Evolutionary conservation across 805 yeast species (phyloP), one percentile per base, ranked within the genome.

Genomic region (Wickerhamomyces strasburgensis): DNA sequence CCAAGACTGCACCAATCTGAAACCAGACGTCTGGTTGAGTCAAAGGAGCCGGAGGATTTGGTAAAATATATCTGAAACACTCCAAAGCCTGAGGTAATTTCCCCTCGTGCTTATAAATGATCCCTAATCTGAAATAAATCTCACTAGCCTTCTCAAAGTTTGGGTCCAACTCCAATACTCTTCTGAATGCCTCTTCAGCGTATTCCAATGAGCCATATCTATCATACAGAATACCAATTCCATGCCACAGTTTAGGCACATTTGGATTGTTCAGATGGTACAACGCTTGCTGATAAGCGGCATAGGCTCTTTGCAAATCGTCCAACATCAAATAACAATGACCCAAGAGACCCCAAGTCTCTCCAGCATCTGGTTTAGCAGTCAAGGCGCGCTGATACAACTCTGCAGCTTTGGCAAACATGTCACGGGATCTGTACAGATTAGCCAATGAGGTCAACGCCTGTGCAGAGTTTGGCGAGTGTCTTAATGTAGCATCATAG

Each of bases 11-110:
- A 28, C 98, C 98, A 46, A 93, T 84, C 64, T 93, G 98, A 67
- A 93, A 93, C 98, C 98, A 93, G 37, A 93, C 94, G 58, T 93
- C 98, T 34, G 95, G 87, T 58, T 87, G 96, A 32, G 97, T 89
- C 46, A 93, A 68, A 1, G 98, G 98, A 37, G 87, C 82, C 1
- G 98, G 98, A 0, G 98, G 98, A 61, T 81, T 83, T 40, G 80
- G 71, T 48, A 93, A 64, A 45, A 93, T 93, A 60, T 90, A 93
- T 56, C 87, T 83, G 71, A 93, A 93, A 60, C 98, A 93, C 59
- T 93, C 97, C 41, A 93, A 69, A 2, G 96, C 94, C 54, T 83
- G 84, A 35, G 78, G 75, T 57, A 85, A 73, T 61, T 90, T 88
- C 29, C 81, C 81, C 63, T 90, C 98, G 61, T 89, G 95, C 65